Evolutionary conservation across 2,329 filamentous ascomycete genomes (phyloP), one percentile per base, ranked within the genome.

Genomic region (Phoma sp.): DNA sequence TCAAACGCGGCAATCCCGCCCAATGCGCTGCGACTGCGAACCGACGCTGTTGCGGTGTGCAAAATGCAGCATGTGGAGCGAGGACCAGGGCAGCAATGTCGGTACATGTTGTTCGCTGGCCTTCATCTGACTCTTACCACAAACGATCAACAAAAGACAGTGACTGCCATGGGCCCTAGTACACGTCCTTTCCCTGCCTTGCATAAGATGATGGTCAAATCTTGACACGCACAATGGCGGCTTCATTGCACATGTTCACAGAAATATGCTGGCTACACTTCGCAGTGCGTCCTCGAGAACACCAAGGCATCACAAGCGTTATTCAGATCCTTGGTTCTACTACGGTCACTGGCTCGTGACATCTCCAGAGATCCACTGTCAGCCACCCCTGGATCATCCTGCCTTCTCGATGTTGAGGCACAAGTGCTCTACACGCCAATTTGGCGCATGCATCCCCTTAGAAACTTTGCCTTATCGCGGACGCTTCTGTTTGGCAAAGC

Each of bases 1-100:
- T 60, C 64, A 51, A 49, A 61, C 63, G 52, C 67, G 70, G 70
- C 66, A 71, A 57, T 60, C 54, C 62, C 60, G 57, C 65, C 61
- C 63, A 65, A 68, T 57, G 53, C 53, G 53, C 60, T 60, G 63
- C 61, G 58, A 69, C 58, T 44, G 58, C 65, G 55, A 59, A 56
- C 38, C 63, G 55, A 58, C 29, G 39, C 44, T 52, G 44, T 57
- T 61, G 57, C 61, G 60, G 56, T 64, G 61, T 60, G 61, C 48
- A 43, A 57, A 60, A 46, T 52, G 54, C 59, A 62, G 58, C 61
- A 63, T 60, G 43, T 60, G 57, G 51, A 55, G 36, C 57, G 44
- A 49, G 17, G 35, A 45, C 7, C 19, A 55, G 27, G 25, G 59
- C 52, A 36, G 60, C 43, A 49, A 29, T 41, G 27, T 40, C 33